These are phyloP conservation scores for Chrysochromulina tobinii DNA, from an alignment of 78 protist genomes.

Conservation along the genomic window DNA sequence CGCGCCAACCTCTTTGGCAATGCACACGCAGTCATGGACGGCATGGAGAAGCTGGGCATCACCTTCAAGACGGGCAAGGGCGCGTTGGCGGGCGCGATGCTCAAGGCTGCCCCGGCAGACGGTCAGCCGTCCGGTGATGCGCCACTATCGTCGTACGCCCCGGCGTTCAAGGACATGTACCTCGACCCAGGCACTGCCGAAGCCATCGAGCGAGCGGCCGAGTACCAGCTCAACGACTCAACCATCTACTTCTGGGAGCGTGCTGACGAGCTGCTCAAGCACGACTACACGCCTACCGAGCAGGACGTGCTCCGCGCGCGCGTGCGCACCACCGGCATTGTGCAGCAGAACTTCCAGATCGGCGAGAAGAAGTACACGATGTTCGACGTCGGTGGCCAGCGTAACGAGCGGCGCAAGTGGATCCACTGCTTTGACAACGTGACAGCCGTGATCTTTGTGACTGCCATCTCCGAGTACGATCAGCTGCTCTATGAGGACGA, in stretches of 20 bases:
- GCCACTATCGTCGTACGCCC: not conserved
- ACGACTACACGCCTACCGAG: constrained; percentile 70
- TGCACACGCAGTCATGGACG: not conserved
- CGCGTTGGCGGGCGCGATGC: not conserved
- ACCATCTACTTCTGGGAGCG: constrained; percentile 66
- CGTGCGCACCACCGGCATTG: constrained; percentile 79
- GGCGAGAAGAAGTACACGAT: constrained; percentile 49
- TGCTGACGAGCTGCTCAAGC: constrained; percentile 52
- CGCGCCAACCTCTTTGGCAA: constrained; percentile 5
- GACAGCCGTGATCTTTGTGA: constrained; percentile 90
- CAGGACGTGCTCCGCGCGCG: constrained; percentile 77
- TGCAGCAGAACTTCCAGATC: constrained; percentile 75
- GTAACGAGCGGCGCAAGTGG: constrained; percentile 93
- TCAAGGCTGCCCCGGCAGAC: not conserved
- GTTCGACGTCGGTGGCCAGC: constrained; percentile 94
- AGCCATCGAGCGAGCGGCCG: constrained; percentile 34
- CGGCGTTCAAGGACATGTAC: constrained; percentile 48
- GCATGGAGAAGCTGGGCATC: not conserved
- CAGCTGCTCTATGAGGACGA: constrained; percentile 63
- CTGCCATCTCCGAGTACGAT: constrained; percentile 87
- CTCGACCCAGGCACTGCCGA: constrained; percentile 59
- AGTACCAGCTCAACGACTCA: constrained; percentile 70
- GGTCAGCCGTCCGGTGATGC: not conserved
- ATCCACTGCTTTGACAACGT: constrained; percentile 94
- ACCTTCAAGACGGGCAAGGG: not conserved